Evolutionary conservation across 345 rosid species (phyloP).

Genomic region (Arabis hirsuta): DNA sequence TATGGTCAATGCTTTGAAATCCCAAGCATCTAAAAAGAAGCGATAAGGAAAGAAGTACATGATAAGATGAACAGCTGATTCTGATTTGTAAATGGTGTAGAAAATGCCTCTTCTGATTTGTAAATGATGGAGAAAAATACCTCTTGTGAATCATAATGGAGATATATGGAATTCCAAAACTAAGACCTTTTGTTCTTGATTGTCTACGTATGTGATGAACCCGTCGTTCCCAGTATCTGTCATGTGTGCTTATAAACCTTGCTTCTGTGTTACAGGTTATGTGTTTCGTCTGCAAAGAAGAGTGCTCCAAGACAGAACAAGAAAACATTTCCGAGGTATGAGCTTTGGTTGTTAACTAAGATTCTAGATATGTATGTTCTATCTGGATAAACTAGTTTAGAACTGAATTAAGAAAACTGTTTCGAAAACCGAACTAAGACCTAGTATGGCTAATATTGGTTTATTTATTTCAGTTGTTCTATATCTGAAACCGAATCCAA

Average conservation of each 20-base stretch:
- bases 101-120: background rate
- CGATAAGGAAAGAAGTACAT: background rate
- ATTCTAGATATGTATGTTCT: background rate
- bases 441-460: background rate
- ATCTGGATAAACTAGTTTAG: background rate
- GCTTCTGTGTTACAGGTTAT: slow-evolving; percentile 53
- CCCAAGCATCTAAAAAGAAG: too few species aligned
- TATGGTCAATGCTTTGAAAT: too few species aligned
- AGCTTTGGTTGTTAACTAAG: background rate
- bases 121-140: background rate
- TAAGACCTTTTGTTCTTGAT: background rate
- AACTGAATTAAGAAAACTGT: background rate
- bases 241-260: slow-evolving; percentile 14
- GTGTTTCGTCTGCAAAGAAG: slow-evolving; percentile 64
- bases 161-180: background rate
- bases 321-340: slow-evolving; percentile 66
- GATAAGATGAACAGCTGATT: background rate
- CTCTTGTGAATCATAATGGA: background rate
- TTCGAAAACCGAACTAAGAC: background rate
- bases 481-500: too few species aligned
- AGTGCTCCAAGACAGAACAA: slow-evolving; percentile 54
- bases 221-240: background rate
- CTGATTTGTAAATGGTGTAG: background rate
- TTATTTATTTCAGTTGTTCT: background rate
- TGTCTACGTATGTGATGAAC: background rate